These are phyloP conservation scores for Cymbidium sinense DNA, from an alignment of 106 monocot genomes.

Conservation along the genomic window DNA sequence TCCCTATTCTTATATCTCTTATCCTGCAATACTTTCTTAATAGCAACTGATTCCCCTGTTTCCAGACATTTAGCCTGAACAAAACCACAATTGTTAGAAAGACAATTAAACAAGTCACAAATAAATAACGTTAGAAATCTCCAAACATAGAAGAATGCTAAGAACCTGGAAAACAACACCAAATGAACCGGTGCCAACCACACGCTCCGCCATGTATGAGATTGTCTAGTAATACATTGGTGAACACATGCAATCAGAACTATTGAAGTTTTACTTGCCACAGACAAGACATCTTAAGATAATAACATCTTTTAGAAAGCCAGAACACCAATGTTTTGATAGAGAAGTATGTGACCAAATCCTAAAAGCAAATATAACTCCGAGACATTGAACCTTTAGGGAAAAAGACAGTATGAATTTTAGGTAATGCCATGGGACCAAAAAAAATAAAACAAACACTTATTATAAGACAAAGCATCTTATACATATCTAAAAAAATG, in stretches of 20 bases:
- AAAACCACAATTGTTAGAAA: background rate
- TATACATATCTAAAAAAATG: background rate
- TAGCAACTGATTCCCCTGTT: slow-evolving; percentile 79
- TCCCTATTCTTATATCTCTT: slow-evolving; percentile 86
- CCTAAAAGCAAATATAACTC: background rate
- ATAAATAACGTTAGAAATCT: background rate
- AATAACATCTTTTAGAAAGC: background rate
- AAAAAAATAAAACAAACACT: background rate
- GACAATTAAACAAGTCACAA: background rate
- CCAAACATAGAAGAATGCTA: too few relatives aligned
- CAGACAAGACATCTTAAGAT: background rate
- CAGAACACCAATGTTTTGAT: background rate
- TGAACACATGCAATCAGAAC: background rate
- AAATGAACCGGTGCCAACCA: slow-evolving; percentile 88
- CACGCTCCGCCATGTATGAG: slow-evolving; percentile 83
- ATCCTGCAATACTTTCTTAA: slow-evolving; percentile 86
- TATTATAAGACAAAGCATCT: background rate
- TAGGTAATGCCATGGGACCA: background rate
- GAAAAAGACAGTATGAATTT: background rate
- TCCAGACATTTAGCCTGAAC: slow-evolving; percentile 73
- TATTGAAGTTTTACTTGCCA: background rate
- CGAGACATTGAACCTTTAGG: background rate
- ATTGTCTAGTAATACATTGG: slow-evolving; percentile 43
- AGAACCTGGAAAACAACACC: slow-evolving; percentile 86
- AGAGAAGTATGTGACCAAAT: background rate